These are phyloP conservation scores for Fusarium neocosmosporiellum DNA, from an alignment of 2,329 filamentous ascomycete species.

Conservation along the genomic window DNA sequence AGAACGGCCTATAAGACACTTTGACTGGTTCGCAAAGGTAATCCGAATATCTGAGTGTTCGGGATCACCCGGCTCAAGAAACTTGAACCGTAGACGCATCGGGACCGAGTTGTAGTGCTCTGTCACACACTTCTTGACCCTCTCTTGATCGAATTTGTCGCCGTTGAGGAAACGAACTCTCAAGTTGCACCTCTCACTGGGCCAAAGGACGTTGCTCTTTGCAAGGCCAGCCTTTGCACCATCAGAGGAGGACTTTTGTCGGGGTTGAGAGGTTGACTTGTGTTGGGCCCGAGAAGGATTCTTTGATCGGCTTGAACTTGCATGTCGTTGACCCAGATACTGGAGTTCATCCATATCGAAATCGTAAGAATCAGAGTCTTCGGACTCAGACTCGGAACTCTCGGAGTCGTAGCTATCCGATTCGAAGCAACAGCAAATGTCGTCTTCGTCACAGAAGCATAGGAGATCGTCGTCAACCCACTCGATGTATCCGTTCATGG, in stretches of 20 bases:
- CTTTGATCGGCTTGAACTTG: not conserved
- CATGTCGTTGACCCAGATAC: not conserved
- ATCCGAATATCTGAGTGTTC: conserved; percentile 17
- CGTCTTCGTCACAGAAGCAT: not conserved
- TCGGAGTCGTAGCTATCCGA: not conserved
- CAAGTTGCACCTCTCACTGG: not conserved
- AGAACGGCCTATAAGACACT: conserved; percentile 2
- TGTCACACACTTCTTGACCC: not conserved
- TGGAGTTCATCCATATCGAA: not conserved
- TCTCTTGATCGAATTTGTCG: not conserved
- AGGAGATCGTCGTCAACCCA: not conserved
- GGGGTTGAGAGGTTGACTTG: not conserved
- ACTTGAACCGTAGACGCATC: not conserved
- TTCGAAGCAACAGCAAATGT: not conserved
- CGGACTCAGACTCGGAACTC: not conserved
- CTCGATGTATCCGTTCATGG: not conserved
- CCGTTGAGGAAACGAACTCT: not conserved
- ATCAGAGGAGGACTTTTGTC: not conserved
- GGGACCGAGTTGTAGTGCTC: not conserved
- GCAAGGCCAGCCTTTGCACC: not conserved
- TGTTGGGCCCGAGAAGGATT: not conserved
- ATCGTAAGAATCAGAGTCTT: not conserved
- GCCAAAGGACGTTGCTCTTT: not conserved
- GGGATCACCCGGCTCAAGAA: not conserved
- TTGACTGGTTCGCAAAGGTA: not conserved